These are phyloP conservation scores for Fusarium setosum DNA, from an alignment of 2,329 filamentous ascomycete species.

Conservation along the genomic window DNA sequence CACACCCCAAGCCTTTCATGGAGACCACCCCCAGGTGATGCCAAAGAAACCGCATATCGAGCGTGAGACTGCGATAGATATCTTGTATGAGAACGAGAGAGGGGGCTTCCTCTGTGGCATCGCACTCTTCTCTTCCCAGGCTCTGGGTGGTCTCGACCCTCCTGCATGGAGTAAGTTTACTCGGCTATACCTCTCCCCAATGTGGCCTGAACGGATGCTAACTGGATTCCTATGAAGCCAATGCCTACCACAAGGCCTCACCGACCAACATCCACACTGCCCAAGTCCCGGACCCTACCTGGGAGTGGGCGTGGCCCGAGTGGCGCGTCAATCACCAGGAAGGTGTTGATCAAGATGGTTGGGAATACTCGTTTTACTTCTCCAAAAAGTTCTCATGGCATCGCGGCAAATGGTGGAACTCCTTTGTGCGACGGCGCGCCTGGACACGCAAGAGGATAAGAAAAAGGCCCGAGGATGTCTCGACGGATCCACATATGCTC, in stretches of 20 bases:
- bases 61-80: slow-evolving; percentile 76
- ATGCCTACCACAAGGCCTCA: slow-evolving; percentile 69
- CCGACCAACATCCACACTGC: slow-evolving; percentile 82
- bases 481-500: slow-evolving; percentile 71
- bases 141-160: slow-evolving; percentile 87
- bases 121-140: slow-evolving; percentile 87
- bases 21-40: slow-evolving; percentile 48
- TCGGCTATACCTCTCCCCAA: not conserved
- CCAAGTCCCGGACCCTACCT: slow-evolving; percentile 92
- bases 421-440: slow-evolving; percentile 88
- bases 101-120: slow-evolving; percentile 91
- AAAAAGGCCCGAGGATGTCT: slow-evolving; percentile 57
- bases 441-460: slow-evolving; percentile 88
- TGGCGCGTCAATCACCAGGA: slow-evolving; percentile 78
- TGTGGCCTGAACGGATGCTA: slow-evolving; percentile 7
- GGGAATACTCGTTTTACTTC: slow-evolving; percentile 97
- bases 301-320: slow-evolving; percentile 85
- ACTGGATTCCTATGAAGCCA: slow-evolving; percentile 57
- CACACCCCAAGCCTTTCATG: slow-evolving; percentile 40
- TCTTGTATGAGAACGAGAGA: slow-evolving; percentile 95
- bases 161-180: slow-evolving; percentile 74
- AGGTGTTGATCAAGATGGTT: slow-evolving; percentile 85
- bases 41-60: slow-evolving; percentile 47
- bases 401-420: slow-evolving; percentile 90
- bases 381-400: slow-evolving; percentile 84